Evolutionary conservation across 108 stramenopile species (phyloP).

Genomic region (Pseudonitzschia pungens): DNA sequence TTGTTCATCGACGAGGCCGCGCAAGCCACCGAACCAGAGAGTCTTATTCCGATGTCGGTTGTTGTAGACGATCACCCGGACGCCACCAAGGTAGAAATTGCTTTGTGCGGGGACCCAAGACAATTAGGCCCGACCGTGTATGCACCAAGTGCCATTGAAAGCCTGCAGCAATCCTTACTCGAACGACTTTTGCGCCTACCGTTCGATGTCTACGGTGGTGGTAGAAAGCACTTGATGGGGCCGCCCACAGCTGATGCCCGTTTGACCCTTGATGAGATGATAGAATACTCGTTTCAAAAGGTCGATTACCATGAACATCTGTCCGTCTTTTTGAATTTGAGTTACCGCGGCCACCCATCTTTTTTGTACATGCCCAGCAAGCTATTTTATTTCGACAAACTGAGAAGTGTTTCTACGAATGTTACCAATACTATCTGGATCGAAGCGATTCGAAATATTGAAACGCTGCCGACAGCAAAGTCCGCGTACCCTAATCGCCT

Average conservation of each 20-base stretch:
- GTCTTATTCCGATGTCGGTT: slow-evolving; percentile 57
- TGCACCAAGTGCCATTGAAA: slow-evolving; percentile 29
- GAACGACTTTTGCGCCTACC: slow-evolving; percentile 69
- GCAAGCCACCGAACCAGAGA: slow-evolving; percentile 80
- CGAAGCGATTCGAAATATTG: slow-evolving; percentile 43
- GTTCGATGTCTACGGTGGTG: slow-evolving; percentile 51
- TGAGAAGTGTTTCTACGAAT: slow-evolving; percentile 31
- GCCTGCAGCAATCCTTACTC: slow-evolving; percentile 53
- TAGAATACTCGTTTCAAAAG: slow-evolving; percentile 49
- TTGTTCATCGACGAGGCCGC: slow-evolving; percentile 79
- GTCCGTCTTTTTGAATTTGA: slow-evolving; percentile 54
- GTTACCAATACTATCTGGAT: slow-evolving; percentile 34
- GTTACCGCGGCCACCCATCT: slow-evolving; percentile 66
- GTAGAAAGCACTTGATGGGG: slow-evolving; percentile 54
- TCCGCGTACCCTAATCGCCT: slow-evolving; percentile 2
- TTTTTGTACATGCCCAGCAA: slow-evolving; percentile 65
- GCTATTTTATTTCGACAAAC: slow-evolving; percentile 64
- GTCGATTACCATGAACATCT: slow-evolving; percentile 24
- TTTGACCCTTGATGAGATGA: slow-evolving; percentile 50
- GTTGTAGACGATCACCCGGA: slow-evolving; percentile 65
- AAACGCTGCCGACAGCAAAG: slow-evolving; percentile 39
- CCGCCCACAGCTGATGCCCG: slow-evolving; percentile 27
- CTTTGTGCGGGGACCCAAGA: slow-evolving; percentile 63
- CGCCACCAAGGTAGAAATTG: slow-evolving; percentile 58
- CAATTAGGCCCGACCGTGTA: slow-evolving; percentile 59